Evolutionary conservation across 2,329 filamentous ascomycete species (phyloP).

Genomic region (Trichoderma harzianum): DNA sequence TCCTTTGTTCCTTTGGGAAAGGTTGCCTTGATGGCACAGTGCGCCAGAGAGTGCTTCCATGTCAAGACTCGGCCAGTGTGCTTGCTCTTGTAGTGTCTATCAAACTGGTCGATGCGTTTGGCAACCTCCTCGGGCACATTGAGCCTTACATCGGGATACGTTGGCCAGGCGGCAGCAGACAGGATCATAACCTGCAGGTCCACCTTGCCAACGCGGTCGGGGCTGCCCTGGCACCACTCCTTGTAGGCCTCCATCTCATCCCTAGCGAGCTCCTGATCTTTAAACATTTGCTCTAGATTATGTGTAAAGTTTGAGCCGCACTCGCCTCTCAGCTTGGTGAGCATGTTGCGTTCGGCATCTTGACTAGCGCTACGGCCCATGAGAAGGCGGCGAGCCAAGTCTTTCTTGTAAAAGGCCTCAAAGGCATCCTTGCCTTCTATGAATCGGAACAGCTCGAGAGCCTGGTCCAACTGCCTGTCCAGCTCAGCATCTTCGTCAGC

Average conservation of each 20-base stretch:
- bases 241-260: slow-evolving; percentile 94
- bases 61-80: slow-evolving; percentile 81
- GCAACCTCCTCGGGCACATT: slow-evolving; percentile 73
- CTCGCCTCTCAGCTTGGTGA: slow-evolving; percentile 84
- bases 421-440: slow-evolving; percentile 97
- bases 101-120: slow-evolving; percentile 75
- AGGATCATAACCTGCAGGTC: slow-evolving; percentile 79
- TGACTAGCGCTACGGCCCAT: slow-evolving; percentile 92
- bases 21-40: slow-evolving; percentile 77
- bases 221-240: slow-evolving; percentile 56
- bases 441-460: slow-evolving; percentile 91
- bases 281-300: slow-evolving; percentile 99
- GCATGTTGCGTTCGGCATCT: slow-evolving; percentile 94
- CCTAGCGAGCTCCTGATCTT: slow-evolving; percentile 87
- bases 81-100: slow-evolving; percentile 81
- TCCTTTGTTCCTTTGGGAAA: slow-evolving; percentile 84
- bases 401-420: slow-evolving; percentile 98
- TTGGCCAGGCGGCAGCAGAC: slow-evolving; percentile 89
- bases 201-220: slow-evolving; percentile 48
- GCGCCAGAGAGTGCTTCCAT: slow-evolving; percentile 92
- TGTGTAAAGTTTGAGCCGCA: slow-evolving; percentile 93
- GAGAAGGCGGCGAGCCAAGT: slow-evolving; percentile 81
- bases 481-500: slow-evolving; percentile 90
- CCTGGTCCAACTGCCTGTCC: slow-evolving; percentile 87
- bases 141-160: slow-evolving; percentile 72